phyloP scores from a whole-genome alignment of 164 flowering plant species.

The Malania oleifera region DNA sequence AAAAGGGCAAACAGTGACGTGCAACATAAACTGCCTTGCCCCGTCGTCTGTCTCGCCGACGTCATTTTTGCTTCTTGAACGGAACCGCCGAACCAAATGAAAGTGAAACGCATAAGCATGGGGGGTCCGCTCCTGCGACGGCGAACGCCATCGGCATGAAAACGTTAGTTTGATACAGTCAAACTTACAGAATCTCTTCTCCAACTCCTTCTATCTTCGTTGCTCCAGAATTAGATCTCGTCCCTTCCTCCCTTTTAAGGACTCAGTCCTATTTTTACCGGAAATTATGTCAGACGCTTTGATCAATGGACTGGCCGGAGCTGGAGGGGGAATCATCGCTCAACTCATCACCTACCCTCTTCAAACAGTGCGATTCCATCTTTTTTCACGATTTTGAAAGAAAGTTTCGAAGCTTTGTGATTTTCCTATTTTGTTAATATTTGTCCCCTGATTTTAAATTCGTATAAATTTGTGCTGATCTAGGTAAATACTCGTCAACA shows the following conservation, averaged over 20 bases:
- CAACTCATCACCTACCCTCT: conserved; percentile 93
- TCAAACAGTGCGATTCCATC: conserved; percentile 52
- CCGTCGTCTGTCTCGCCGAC: too few relatives aligned
- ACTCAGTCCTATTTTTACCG: not conserved
- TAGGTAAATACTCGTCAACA: conserved; percentile 95
- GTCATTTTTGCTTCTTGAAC: too few relatives aligned
- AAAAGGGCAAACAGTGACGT: too few relatives aligned
- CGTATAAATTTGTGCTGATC: not conserved
- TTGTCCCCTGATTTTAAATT: not conserved
- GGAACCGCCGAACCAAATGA: too few relatives aligned
- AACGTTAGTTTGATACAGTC: not conserved
- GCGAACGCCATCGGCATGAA: not conserved
- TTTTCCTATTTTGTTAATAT: not conserved
- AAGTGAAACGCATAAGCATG: not conserved
- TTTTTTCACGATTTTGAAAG: not conserved
- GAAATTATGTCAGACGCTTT: conserved; percentile 78
- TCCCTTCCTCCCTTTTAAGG: too few relatives aligned
- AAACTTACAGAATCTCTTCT: not conserved
- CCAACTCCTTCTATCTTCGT: not conserved
- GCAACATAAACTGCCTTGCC: too few relatives aligned
- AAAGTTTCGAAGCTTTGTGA: too few relatives aligned
- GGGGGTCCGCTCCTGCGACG: not conserved
- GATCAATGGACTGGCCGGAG: conserved; percentile 96
- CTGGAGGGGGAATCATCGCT: conserved; percentile 95
- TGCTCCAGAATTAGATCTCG: too few relatives aligned